Evolutionary conservation across 176 grass and related monocot species (phyloP), one percentile per base, ranked within the genome.

Genomic region (Alloteropsis semialata): DNA sequence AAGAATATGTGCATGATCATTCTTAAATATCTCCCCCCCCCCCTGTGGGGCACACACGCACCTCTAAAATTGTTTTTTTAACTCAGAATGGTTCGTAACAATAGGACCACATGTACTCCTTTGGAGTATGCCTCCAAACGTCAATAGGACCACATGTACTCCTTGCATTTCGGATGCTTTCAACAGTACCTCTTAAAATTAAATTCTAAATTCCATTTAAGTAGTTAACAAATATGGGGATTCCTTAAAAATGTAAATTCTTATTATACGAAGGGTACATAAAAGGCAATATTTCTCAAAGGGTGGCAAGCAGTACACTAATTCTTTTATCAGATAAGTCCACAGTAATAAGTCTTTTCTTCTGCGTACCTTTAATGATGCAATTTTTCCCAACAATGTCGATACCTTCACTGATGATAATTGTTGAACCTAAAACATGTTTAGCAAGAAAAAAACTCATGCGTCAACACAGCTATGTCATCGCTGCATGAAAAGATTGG

Each of bases 361-460:
- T n/a, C 10, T 92, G 36, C 13, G 70, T 95, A 98, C 96, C 96
- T 98, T 95, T 69, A 98, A 87, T 21, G 76, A 80, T 86, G 82
- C 45, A 77, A 95, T 90, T 92, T 93, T 95, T 3, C 83, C 87
- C 74, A 98, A 79, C 89, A 95, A 81, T 13, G 92, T 89, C 57
- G 96, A 95, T 89, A 98, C 28, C 84, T 91, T 98, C 79, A 98
- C 60, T 16, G 92, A 98, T 77, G 74, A 81, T 60, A 98, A 93
- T 68, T 89, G 82, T 39, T 88, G 87, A 57, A 88, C 90, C 96
- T 98, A 38, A 74, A 65, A 48, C 48, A 70, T 24, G 10, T 48
- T 49, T 0, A 72, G 13, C 69, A 87, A 76, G 30, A 45, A 76
- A 74, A 70, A 19, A 67, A 75, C 37, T 75, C 5, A 6, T 54